Base-by-base conservation (phyloP, 129 eudicot species). In the Lactuca sativa region DNA sequence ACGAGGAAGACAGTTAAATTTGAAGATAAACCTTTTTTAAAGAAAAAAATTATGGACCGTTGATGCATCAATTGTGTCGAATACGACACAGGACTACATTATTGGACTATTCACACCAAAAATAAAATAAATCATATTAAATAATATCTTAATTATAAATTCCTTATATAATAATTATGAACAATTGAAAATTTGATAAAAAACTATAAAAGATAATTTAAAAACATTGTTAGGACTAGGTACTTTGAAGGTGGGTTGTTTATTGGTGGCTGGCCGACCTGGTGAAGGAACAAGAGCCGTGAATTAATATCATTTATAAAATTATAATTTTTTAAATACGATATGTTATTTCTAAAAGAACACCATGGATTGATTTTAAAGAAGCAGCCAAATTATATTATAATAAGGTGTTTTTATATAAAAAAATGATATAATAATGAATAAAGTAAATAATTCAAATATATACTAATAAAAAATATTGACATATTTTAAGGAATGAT, bases 261-360 rank as follows among this genome's bases (percentile, higher is more conserved):
- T 56, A 31, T 56, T n/a, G 32, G 25, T 71, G 57, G 59, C 51
- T 71, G 30, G 48, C 11, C 48, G 56, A 59, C 18, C 48, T 18
- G 75, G 75, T 59, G 48, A 71, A 59, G 59, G 47, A 67, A 59
- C 67, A 32, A 44, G 17, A 59, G 67, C 43, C 7, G 9, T n/a
- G 38, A 51, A 25, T 37, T 9, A 6, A 2, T 70, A 44, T 44
- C 4, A 44, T 44, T 8, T 12, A 4, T 43, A 43, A 18, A 18
- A 18, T 18, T 18, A 18, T 18, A 18, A 18, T 18, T 18, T 18
- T 18, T 18, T 18, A 18, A 18, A 18, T 18, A 0, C 21, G 21
- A 18, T 18, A 18, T 18, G 21, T 18, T 18, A 18, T 18, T 18
- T 18, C 21, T 18, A 18, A 1, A 0, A 18, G 21, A 18, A 18